phyloP scores from a whole-genome alignment of 371 early-diverging fungal species.

The Mortierella sp. region DNA sequence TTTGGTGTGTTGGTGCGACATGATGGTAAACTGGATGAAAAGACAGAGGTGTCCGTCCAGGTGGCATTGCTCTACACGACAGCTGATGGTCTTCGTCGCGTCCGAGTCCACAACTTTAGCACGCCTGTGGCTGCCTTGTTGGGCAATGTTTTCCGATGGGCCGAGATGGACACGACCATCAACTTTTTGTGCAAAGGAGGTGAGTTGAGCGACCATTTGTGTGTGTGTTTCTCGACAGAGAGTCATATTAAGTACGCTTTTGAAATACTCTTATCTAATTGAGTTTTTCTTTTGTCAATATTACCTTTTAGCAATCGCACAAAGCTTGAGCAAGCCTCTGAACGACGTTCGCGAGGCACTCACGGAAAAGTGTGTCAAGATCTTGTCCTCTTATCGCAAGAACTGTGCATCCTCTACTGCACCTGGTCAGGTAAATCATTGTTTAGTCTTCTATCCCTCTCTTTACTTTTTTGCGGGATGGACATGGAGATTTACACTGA shows the following conservation, averaged over 20 bases:
- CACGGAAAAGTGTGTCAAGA: conserved; percentile 83
- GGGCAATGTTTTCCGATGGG: conserved; percentile 82
- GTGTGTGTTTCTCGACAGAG: not conserved
- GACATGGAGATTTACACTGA: no score
- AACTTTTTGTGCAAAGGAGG: conserved; percentile 78
- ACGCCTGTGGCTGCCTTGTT: conserved; percentile 75
- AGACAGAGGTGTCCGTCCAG: conserved; percentile 81
- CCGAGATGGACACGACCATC: conserved; percentile 88
- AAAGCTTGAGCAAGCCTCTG: conserved; percentile 72
- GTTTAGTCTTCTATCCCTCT: conserved; percentile 67
- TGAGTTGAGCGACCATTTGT: conserved; percentile 34
- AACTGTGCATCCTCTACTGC: conserved; percentile 87
- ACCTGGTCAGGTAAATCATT: conserved; percentile 81
- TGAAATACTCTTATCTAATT: not conserved
- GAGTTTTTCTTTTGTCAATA: conserved; percentile 75
- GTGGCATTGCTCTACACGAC: conserved; percentile 93
- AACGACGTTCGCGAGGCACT: conserved; percentile 83
- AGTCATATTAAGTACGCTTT: no score
- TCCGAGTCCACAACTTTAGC: conserved; percentile 85
- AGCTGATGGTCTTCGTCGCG: conserved; percentile 81
- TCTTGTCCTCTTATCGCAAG: conserved; percentile 88
- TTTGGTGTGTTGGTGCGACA: conserved; percentile 82
- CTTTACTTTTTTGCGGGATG: no score
- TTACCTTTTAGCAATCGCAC: conserved; percentile 60
- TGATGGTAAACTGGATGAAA: conserved; percentile 86